A percentile compares a stretch with the other conserved stretches of the same genome.
Conservation (phyloP, 2,329 filamentous ascomycete species). For the Ustulina deusta region DNA sequence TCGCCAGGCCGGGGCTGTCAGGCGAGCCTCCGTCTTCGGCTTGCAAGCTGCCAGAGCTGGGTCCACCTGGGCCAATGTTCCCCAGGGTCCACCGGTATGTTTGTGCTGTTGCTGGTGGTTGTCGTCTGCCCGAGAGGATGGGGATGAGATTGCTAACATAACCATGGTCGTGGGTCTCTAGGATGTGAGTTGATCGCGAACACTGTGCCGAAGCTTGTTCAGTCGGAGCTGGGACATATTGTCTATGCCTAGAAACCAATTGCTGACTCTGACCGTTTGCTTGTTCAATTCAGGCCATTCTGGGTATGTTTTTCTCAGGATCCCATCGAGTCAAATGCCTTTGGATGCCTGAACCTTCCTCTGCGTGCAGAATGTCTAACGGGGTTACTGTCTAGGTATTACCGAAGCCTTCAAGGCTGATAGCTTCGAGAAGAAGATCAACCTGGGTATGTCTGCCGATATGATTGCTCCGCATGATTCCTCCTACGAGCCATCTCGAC, state of each 20-base stretch:
- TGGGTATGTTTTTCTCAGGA: constrained; percentile 66
- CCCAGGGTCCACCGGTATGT: constrained; percentile 89
- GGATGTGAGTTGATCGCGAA: constrained; percentile 53
- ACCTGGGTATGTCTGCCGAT: constrained; percentile 74
- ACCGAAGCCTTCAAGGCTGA: constrained; percentile 99
- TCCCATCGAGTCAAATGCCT: constrained; percentile 16
- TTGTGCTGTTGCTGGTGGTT: constrained; percentile 23
- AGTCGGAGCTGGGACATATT: constrained; percentile 17
- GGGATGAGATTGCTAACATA: constrained; percentile 34
- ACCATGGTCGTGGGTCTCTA: constrained; percentile 40
- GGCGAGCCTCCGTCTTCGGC: constrained; percentile 55
- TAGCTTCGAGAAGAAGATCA: constrained; percentile 94
- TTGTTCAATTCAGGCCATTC: constrained; percentile 71
- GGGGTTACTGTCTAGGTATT: constrained; percentile 69
- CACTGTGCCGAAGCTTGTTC: neutral
- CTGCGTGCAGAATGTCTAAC: constrained; percentile 38
- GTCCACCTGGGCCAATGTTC: constrained; percentile 91
- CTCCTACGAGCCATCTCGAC: constrained; percentile 2
- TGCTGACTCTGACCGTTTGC: constrained; percentile 38
- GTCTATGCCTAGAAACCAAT: constrained; percentile 16
- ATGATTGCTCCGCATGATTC: constrained; percentile 4
- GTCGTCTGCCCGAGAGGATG: constrained; percentile 17
- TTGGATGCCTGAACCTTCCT: neutral
- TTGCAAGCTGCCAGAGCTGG: constrained; percentile 65
- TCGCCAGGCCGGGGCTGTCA: constrained; percentile 58